phyloP scores from a whole-genome alignment of 495 filamentous ascomycete genomes.

The Penicillium dipodomyicola region DNA sequence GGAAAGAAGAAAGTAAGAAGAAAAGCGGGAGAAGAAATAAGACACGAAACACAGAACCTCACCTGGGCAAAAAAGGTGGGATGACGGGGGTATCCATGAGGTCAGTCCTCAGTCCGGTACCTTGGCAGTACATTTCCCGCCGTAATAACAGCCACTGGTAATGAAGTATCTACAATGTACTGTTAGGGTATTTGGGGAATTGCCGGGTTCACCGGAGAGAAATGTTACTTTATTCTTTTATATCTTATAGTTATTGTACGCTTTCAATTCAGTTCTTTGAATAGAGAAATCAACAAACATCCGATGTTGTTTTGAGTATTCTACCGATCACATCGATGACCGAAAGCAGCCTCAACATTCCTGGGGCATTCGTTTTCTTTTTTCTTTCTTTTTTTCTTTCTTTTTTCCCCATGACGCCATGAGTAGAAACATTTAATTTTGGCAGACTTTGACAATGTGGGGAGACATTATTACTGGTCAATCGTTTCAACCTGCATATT shows the following conservation, averaged over 20 bases:
- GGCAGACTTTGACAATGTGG: conserved; percentile 19
- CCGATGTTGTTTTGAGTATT: not conserved
- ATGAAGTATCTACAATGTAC: not conserved
- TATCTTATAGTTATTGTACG: not conserved
- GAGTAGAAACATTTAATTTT: conserved; percentile 12
- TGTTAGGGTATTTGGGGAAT: conserved; percentile 14
- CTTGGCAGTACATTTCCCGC: conserved; percentile 11
- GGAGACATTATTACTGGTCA: conserved; percentile 19
- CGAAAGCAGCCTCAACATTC: conserved; percentile 16
- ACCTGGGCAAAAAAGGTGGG: conserved; percentile 7
- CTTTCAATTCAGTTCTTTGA: not conserved
- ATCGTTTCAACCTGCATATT: conserved; percentile 15
- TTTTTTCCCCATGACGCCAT: conserved; percentile 19
- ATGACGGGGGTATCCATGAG: conserved; percentile 34
- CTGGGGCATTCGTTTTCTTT: not conserved
- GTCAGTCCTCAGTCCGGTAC: conserved; percentile 38
- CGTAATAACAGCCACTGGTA: not conserved
- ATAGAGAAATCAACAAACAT: not conserved
- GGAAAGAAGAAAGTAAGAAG: conserved; percentile 18
- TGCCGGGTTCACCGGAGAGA: conserved; percentile 34
- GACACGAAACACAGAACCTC: conserved; percentile 15
- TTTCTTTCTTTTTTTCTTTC: conserved; percentile 1
- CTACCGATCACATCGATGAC: not conserved
- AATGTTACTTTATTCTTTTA: not conserved
- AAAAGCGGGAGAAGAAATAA: conserved; percentile 13